Evolutionary conservation across 2,329 filamentous ascomycete genomes (phyloP), one percentile per base, ranked within the genome.

Genomic region (Neonectria sp.): DNA sequence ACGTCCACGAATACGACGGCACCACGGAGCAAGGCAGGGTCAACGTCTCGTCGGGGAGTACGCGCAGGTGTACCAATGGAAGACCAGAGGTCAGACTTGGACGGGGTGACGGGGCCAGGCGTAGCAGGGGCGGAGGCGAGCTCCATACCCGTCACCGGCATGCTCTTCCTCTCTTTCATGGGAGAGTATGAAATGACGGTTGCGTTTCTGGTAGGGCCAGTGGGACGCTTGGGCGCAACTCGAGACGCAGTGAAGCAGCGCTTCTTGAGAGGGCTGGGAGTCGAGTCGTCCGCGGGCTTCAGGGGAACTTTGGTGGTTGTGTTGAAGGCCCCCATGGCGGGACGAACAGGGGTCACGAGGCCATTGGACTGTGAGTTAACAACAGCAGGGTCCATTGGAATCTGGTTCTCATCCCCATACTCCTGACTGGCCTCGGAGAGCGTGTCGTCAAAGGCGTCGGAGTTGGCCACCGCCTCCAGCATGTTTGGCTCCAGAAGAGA

Each of bases 1-100:
- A 97, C 93, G 78, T 97, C 94, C 2, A 96, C 93, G 76, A 91
- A 94, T 5, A 96, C 92, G 3, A 94, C 89, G 17, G 91, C 92
- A 2, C 94, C 94, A 24, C 87, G 86, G 3, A 95, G 85, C 4
- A 93, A 78, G 0, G 78, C 76, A 4, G 85, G 79, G 70, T 89
- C 82, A 11, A 90, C 71, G 60, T 90, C 86, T 2, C 83, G 82
- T 6, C 86, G 85, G 24, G 88, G 86, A 25, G 88, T 90, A 40
- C 86, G 86, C 3, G 85, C 85, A 3, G 89, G 89, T 0, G 88
- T 90, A 15, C 84, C 88, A 35, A 85, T 78, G 0, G 82, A 84
- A 4, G 88, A 88, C 88, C 88, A 90, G 15, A 81, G 72, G 31
- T 87, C 85, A 2, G 83, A 78, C 74, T 86, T 86, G n/a, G 81